Evolutionary conservation across 768 basidiomycete species (phyloP).

Genomic region (Kwoniella shandongensis): DNA sequence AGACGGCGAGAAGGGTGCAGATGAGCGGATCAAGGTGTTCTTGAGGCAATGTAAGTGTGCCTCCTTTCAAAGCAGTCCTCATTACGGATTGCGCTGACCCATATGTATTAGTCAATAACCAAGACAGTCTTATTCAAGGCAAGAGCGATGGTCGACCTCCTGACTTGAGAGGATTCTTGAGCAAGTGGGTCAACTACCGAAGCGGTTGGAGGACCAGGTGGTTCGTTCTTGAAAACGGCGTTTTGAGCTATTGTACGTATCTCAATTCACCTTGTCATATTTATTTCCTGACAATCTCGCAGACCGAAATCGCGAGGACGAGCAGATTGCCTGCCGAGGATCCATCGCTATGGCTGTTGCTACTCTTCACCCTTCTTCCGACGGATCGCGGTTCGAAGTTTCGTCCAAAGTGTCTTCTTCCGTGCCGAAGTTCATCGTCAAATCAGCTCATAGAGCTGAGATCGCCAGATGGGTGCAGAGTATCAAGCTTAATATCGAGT

Average conservation of each 20-base stretch:
- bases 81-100: neutral
- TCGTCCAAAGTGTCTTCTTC: constrained; percentile 55
- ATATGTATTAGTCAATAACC: constrained; percentile 66
- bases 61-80: neutral
- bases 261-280: neutral
- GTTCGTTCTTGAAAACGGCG: constrained; percentile 85
- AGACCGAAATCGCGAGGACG: constrained; percentile 87
- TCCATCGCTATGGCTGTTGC: constrained; percentile 85
- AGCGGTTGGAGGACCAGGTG: constrained; percentile 84
- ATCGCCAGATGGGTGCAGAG: constrained; percentile 83
- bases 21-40: constrained; percentile 73
- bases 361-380: constrained; percentile 57
- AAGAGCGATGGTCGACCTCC: constrained; percentile 45
- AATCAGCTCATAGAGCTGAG: constrained; percentile 76
- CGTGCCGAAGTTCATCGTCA: constrained; percentile 52
- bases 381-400: constrained; percentile 75
- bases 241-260: constrained; percentile 61
- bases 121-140: constrained; percentile 65
- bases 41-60: constrained; percentile 71
- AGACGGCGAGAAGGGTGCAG: constrained; percentile 69
- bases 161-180: constrained; percentile 53
- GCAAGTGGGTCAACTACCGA: constrained; percentile 91
- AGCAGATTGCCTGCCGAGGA: constrained; percentile 77
- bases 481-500: constrained; percentile 71
- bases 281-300: constrained; percentile 55